Conservation (phyloP, 352 stramenopile genomes). For the Phytophthora capsici region DNA sequence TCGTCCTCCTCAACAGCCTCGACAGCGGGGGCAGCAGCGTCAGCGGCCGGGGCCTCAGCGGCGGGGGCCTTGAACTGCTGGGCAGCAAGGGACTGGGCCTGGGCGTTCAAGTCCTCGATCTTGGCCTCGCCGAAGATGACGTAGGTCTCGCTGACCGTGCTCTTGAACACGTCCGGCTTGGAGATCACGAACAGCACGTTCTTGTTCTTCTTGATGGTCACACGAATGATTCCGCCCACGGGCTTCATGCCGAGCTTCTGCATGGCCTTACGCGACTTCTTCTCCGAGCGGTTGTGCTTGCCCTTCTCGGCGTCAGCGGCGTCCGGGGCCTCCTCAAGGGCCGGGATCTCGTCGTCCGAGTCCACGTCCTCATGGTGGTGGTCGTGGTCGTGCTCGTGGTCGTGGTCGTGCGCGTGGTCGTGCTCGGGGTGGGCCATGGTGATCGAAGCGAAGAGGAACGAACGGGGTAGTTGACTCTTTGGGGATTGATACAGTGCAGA, state of each 20-base stretch:
- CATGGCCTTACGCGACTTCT: slow-evolving; percentile 99
- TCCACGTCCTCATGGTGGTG: slow-evolving; percentile 74
- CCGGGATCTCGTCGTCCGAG: slow-evolving; percentile 85
- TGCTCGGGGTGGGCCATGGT: slow-evolving; percentile 56
- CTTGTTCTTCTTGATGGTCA: slow-evolving; percentile 99
- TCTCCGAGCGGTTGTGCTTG: slow-evolving; percentile 97
- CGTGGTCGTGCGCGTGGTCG: slow-evolving; percentile 49
- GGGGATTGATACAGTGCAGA: slow-evolving; percentile 20
- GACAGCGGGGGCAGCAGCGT: slow-evolving; percentile 37
- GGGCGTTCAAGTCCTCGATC: slow-evolving; percentile 95
- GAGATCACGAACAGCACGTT: slow-evolving; percentile 97
- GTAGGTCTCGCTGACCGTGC: slow-evolving; percentile 93
- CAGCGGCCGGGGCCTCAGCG: slow-evolving; percentile 75
- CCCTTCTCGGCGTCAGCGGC: slow-evolving; percentile 70
- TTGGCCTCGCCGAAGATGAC: slow-evolving; percentile 99
- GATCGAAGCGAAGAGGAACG: slow-evolving; percentile 12
- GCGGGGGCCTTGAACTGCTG: slow-evolving; percentile 92
- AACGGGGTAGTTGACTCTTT: slow-evolving; percentile 17
- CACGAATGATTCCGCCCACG: slow-evolving; percentile 95
- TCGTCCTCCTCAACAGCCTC: slow-evolving; percentile 79
- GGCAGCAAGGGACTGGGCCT: slow-evolving; percentile 86
- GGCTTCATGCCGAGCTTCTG: slow-evolving; percentile 98
- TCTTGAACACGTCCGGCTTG: slow-evolving; percentile 99
- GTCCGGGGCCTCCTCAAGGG: slow-evolving; percentile 76
- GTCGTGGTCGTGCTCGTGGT: slow-evolving; percentile 51